These are phyloP conservation scores for Musa balbisiana DNA, from an alignment of 202 grass and related monocot species.

Conservation along the genomic window DNA sequence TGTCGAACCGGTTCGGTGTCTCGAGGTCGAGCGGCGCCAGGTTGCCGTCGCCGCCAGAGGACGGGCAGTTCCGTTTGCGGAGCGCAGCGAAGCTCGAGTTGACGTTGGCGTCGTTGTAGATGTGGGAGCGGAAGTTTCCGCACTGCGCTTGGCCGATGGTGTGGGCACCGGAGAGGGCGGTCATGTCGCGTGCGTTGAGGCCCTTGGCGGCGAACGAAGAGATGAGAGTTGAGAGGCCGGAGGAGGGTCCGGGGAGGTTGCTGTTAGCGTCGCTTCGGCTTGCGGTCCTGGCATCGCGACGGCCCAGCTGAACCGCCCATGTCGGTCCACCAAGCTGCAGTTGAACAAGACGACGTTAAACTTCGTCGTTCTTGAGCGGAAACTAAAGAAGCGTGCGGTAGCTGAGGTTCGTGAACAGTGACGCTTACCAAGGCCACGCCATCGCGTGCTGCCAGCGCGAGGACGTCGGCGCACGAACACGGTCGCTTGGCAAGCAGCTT, in stretches of 20 bases:
- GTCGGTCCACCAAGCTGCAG: conserved; percentile 47
- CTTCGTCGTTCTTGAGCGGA: too few species aligned
- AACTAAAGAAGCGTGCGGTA: background rate
- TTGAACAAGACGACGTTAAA: background rate
- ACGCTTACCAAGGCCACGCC: conserved; percentile 35
- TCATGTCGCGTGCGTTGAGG: conserved; percentile 42
- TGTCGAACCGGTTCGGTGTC: conserved; percentile 36
- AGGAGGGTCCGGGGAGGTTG: conserved; percentile 29
- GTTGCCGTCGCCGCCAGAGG: conserved; percentile 24
- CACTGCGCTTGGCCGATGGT: conserved; percentile 53
- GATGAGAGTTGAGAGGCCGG: conserved; percentile 30
- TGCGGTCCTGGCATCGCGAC: conserved; percentile 57
- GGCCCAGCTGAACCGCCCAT: conserved; percentile 49
- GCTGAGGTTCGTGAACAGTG: background rate
- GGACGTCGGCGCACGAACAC: conserved; percentile 81
- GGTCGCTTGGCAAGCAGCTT: conserved; percentile 40
- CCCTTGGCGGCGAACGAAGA: conserved; percentile 29
- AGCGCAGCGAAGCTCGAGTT: conserved; percentile 26
- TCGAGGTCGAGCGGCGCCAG: conserved; percentile 32
- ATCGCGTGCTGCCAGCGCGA: conserved; percentile 50
- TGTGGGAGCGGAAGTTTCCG: conserved; percentile 40
- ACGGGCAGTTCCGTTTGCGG: conserved; percentile 22
- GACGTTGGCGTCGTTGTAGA: conserved; percentile 48
- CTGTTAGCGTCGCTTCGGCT: conserved; percentile 30
- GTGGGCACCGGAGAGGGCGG: conserved; percentile 67